Percentiles rank a stretch among this genome's conserved stretches.
Evolutionary conservation across 352 stramenopile species (phyloP).

Genomic region (Phytophthora pisi): DNA sequence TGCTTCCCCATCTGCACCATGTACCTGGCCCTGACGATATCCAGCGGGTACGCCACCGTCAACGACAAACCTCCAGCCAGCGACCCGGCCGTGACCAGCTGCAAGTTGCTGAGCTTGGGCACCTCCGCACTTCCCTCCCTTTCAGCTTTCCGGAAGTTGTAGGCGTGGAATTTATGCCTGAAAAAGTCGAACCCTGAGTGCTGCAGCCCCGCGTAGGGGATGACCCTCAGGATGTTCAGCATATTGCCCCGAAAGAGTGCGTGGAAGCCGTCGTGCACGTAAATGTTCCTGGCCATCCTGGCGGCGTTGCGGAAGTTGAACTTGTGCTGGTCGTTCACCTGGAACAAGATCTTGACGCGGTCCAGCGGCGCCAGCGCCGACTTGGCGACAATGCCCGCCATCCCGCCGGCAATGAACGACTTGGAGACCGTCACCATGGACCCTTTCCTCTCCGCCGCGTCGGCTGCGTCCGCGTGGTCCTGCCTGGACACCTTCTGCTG

Average conservation of each 20-base stretch:
- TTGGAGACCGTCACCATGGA: slow-evolving; percentile 80
- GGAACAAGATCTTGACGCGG: slow-evolving; percentile 88
- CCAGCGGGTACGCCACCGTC: slow-evolving; percentile 78
- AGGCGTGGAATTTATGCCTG: slow-evolving; percentile 76
- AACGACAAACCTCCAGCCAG: slow-evolving; percentile 77
- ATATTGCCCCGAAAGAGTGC: slow-evolving; percentile 79
- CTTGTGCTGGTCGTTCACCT: slow-evolving; percentile 72
- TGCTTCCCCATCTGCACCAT: slow-evolving; percentile 88
- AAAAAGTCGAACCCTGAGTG: slow-evolving; percentile 89
- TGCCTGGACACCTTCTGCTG: slow-evolving; percentile 9
- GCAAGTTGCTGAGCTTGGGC: slow-evolving; percentile 76
- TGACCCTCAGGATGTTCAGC: slow-evolving; percentile 79
- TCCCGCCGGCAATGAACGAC: slow-evolving; percentile 78
- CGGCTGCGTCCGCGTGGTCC: slow-evolving; percentile 18
- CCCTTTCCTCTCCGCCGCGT: slow-evolving; percentile 30
- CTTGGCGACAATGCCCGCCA: slow-evolving; percentile 80
- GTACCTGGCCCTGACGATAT: slow-evolving; percentile 83
- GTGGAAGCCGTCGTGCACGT: slow-evolving; percentile 69
- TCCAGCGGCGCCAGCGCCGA: slow-evolving; percentile 77
- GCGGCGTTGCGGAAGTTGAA: slow-evolving; percentile 82
- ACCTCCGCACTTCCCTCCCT: slow-evolving; percentile 34
- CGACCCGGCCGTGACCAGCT: slow-evolving; percentile 75
- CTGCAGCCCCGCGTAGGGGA: slow-evolving; percentile 80
- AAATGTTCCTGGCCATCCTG: slow-evolving; percentile 66
- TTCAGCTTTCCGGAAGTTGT: slow-evolving; percentile 69